Conservation (phyloP, 345 rosid genomes). For the Ceriops zippeliana region DNA sequence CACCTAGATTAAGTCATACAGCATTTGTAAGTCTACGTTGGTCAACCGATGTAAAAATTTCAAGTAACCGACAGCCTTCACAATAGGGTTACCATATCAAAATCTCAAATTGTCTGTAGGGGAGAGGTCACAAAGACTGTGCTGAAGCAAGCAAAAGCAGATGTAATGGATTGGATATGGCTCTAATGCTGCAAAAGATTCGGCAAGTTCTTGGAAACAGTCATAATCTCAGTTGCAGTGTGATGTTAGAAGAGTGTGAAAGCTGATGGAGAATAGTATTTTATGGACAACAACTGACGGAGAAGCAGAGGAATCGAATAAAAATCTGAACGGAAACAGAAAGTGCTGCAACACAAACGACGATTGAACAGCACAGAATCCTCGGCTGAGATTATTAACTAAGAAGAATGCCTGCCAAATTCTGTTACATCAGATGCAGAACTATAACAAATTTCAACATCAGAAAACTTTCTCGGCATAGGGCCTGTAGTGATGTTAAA, state of each 20-base stretch:
- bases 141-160: slow-evolving; percentile 26
- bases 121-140: slow-evolving; percentile 26
- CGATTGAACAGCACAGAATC: slow-evolving; percentile 5
- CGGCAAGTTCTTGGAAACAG: slow-evolving; percentile 13
- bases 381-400: neutral
- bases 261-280: neutral
- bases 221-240: slow-evolving; percentile 26
- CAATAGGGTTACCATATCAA: neutral
- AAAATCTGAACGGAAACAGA: slow-evolving; percentile 5
- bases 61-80: slow-evolving; percentile 3
- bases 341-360: neutral
- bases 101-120: slow-evolving; percentile 27
- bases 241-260: slow-evolving; percentile 7
- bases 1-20: too few species aligned
- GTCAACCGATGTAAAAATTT: slow-evolving; percentile 3
- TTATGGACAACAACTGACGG: neutral
- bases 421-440: neutral
- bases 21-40: too few species aligned
- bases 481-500: too few species aligned
- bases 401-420: slow-evolving; percentile 7
- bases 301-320: slow-evolving; percentile 1
- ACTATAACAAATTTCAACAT: neutral
- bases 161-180: slow-evolving; percentile 16
- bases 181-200: slow-evolving; percentile 27
- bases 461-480: neutral